A percentile compares a stretch with the other conserved stretches of the same genome.
These are phyloP conservation scores for Ophiostoma perfectum DNA, from an alignment of 2,329 filamentous ascomycete genomes.

Conservation along the genomic window DNA sequence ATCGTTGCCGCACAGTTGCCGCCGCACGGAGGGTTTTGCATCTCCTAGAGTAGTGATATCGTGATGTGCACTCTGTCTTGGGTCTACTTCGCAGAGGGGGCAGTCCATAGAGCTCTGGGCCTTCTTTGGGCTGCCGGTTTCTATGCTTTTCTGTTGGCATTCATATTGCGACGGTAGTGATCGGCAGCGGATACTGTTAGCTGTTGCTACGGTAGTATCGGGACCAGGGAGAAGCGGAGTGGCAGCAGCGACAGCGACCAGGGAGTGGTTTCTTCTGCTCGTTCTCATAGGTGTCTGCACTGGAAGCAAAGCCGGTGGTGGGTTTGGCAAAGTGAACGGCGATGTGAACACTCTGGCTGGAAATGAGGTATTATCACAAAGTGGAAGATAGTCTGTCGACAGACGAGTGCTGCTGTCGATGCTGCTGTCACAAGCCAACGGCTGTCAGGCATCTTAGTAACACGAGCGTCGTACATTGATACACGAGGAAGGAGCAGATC, in stretches of 20 bases:
- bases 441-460: background rate
- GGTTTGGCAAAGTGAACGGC: background rate
- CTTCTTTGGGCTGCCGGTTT: background rate
- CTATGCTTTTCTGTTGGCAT: background rate
- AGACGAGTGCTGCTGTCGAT: background rate
- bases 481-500: background rate
- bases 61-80: constrained; percentile 20
- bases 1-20: constrained; percentile 9
- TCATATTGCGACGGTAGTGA: constrained; percentile 15
- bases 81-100: background rate
- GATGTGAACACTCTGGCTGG: background rate
- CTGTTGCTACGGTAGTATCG: constrained; percentile 8
- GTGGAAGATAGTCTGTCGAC: background rate
- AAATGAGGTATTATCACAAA: background rate
- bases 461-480: background rate
- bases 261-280: constrained; percentile 10
- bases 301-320: background rate
- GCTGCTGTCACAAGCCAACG: constrained; percentile 7
- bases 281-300: constrained; percentile 1
- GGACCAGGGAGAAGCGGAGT: constrained; percentile 2
- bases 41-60: constrained; percentile 12
- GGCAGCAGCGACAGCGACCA: background rate
- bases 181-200: constrained; percentile 10
- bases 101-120: background rate
- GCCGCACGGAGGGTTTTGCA: constrained; percentile 5